phyloP scores from a whole-genome alignment of 768 basidiomycete species.

The Mycena olivaceomarginata region DNA sequence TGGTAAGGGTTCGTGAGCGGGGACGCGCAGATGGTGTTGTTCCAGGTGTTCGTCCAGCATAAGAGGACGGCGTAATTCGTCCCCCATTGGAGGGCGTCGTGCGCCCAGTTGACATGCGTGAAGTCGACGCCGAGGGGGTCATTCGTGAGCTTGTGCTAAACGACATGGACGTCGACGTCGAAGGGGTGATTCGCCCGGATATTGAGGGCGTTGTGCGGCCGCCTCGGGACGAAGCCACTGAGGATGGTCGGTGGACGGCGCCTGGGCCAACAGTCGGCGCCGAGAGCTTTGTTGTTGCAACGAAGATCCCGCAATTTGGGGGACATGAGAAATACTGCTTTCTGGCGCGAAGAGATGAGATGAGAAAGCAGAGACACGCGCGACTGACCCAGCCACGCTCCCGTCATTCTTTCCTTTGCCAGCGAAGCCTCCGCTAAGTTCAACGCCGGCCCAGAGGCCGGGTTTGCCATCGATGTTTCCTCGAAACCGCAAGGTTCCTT shows the following conservation, averaged over 20 bases:
- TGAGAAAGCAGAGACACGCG: conserved; percentile 30
- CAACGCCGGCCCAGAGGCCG: conserved; percentile 96
- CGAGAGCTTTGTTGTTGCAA: conserved; percentile 88
- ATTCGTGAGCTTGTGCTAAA: conserved; percentile 44
- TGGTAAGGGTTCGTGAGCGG: conserved; percentile 52
- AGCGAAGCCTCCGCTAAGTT: conserved; percentile 88
- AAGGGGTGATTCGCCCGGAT: conserved; percentile 72
- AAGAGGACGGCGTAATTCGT: conserved; percentile 72
- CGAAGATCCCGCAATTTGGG: conserved; percentile 93
- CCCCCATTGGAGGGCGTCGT: conserved; percentile 65
- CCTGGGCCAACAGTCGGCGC: conserved; percentile 79
- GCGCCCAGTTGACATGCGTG: conserved; percentile 56
- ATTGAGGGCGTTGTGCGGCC: conserved; percentile 78
- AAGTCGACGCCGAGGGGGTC: conserved; percentile 55
- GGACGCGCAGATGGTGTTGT: conserved; percentile 60
- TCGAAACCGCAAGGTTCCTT: conserved; percentile 87
- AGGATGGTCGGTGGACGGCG: conserved; percentile 77
- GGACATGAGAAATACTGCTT: conserved; percentile 92
- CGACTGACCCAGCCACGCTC: conserved; percentile 84
- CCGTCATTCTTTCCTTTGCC: conserved; percentile 99
- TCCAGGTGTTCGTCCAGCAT: conserved; percentile 62
- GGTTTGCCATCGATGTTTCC: conserved; percentile 93
- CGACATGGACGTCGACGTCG: conserved; percentile 60
- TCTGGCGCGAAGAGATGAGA: conserved; percentile 60
- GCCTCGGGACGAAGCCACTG: conserved; percentile 84